Evolutionary conservation across 768 basidiomycete species (phyloP).

Genomic region (Suillus sp.): DNA sequence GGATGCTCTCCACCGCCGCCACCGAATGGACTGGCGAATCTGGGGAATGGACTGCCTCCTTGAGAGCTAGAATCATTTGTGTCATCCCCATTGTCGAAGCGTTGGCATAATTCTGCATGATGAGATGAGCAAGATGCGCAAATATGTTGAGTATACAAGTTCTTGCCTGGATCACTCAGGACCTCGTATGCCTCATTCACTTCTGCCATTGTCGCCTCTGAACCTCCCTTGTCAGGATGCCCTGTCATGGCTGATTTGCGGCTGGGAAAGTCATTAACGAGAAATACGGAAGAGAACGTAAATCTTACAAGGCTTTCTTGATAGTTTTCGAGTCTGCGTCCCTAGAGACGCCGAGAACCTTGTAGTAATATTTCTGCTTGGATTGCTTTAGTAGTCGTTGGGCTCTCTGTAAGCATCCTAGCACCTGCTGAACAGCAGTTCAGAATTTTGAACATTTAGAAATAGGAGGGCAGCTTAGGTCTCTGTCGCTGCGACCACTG

Average conservation of each 20-base stretch:
- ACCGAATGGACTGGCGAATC: conserved; percentile 44
- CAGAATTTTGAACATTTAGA: background rate
- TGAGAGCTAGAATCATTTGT: conserved; percentile 84
- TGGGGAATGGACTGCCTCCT: conserved; percentile 54
- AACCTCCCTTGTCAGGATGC: conserved; percentile 95
- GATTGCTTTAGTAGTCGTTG: conserved; percentile 87
- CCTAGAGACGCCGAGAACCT: conserved; percentile 83
- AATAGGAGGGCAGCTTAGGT: conserved; percentile 47
- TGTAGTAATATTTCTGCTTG: conserved; percentile 95
- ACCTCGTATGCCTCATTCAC: conserved; percentile 98
- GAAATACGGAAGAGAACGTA: background rate
- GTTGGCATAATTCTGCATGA: conserved; percentile 67
- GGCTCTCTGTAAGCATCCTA: conserved; percentile 74
- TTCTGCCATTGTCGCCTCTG: conserved; percentile 90
- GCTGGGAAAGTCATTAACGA: conserved; percentile 39
- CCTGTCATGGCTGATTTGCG: conserved; percentile 78
- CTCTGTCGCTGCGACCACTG: conserved; percentile 72
- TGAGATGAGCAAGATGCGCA: background rate
- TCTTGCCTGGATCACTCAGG: conserved; percentile 68
- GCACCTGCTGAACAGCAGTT: conserved; percentile 49
- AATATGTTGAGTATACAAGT: background rate
- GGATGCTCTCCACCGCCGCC: conserved; percentile 50
- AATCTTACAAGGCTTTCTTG: conserved; percentile 88
- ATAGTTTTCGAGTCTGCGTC: conserved; percentile 90
- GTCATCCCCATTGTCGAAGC: conserved; percentile 94